Evolutionary conservation across 192 early-diverging fungal genomes (phyloP).

Genomic region (Backusella macrospora): DNA sequence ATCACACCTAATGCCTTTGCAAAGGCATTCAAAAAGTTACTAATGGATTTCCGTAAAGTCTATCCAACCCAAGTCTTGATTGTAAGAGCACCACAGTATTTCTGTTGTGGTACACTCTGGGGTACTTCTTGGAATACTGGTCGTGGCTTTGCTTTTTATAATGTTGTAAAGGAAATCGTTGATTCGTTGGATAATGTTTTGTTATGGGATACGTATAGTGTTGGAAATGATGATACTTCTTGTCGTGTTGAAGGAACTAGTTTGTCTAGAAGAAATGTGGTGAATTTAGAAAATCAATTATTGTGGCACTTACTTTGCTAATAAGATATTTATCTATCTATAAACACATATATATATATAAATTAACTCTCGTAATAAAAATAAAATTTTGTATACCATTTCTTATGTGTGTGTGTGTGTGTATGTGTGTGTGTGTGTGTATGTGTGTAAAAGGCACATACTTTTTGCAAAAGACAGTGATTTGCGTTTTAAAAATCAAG

Average conservation of each 20-base stretch:
- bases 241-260: slow-evolving; percentile 19
- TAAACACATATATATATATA: neutral
- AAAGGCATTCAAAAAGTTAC: slow-evolving; percentile 15
- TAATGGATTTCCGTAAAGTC: neutral
- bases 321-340: neutral
- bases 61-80: slow-evolving; percentile 35
- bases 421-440: no score
- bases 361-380: neutral
- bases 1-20: slow-evolving; percentile 22
- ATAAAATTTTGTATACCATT: neutral
- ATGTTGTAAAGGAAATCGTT: slow-evolving; percentile 13
- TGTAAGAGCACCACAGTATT: slow-evolving; percentile 31
- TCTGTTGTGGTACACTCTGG: slow-evolving; percentile 24
- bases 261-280: slow-evolving; percentile 29
- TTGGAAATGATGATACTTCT: slow-evolving; percentile 26
- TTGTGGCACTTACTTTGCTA: slow-evolving; percentile 31
- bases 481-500: no score
- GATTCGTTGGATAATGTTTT: slow-evolving; percentile 16
- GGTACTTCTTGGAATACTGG: slow-evolving; percentile 37
- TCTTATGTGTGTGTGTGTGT: no score
- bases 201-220: slow-evolving; percentile 32
- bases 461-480: no score
- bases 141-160: slow-evolving; percentile 28
- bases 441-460: no score
- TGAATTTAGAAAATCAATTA: slow-evolving; percentile 37